Base-by-base conservation (phyloP, 2,329 filamentous ascomycete species). In the Colletotrichum lupini region DNA sequence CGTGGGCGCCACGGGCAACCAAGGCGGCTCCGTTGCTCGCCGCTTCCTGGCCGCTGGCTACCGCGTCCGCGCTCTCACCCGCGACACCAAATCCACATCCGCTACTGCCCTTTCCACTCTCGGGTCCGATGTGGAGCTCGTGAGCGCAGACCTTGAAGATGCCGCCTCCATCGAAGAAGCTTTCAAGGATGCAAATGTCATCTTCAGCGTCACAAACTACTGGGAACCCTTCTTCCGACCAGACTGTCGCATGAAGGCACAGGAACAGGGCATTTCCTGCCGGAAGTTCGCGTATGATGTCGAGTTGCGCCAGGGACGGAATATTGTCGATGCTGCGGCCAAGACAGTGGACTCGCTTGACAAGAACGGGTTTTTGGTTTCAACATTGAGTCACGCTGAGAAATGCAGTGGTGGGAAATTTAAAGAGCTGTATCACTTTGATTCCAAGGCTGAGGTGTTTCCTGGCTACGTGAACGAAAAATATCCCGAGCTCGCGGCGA, bases 181-280 rank as follows among this genome's bases (percentile, higher is more conserved):
- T 0, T 87, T 88, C 68, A 49, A 75, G 2, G 85, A 84, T 8
- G 87, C 87, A 22, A 84, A 86, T 71, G 77, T 85, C 69, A 88
- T 91, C 72, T 91, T 90, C 79, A 83, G 83, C 73, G 85, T 89
- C 62, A 91, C 88, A 0, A 85, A 90, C 74, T 90, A 87, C 79
- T 90, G 86, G 85, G 85, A 87, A 67, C 82, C 84, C 2, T 88
- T 88, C 76, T 84, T 85, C 77, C 81, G 83, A 3, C 81, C 83
- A 0, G 84, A 86, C 73, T 83, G 81, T 72, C 83, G 84, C 14
- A 76, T 79, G 26, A 80, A 81, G 63, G 85, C 84, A 3, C 71
- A 77, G 4, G 80, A 82, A 37, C 76, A 79, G 14, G 85, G 84
- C 5, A 78, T 87, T 19, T 83, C 81, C 0, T 85, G 83, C 74